Base-by-base conservation (phyloP, 495 filamentous ascomycete genomes). In the Podospora sp. region DNA sequence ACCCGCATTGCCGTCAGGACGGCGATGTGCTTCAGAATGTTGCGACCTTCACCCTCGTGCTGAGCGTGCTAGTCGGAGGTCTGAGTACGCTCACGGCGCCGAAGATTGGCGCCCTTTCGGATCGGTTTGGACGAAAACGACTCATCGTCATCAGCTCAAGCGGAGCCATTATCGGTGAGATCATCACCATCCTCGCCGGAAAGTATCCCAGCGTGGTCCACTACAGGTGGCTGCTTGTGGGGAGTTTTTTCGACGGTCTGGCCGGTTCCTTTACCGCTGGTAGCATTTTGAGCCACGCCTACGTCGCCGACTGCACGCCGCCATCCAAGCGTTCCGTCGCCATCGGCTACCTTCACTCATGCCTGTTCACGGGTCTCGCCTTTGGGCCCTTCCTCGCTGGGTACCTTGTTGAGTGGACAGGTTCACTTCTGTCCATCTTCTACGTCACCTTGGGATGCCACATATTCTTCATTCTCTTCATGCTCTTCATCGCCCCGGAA, bases 341-440 rank as follows among this genome's bases (percentile, higher is more conserved):
- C 24, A 97, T 99, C 76, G 93, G 91, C 2, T 92, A 91, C 69
- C 90, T 97, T 67, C 92, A 97, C 71, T 93, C 92, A 16, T 89
- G 88, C 70, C 81, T 99, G 18, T 99, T 97, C 72, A 83, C 86
- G 9, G 95, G 95, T 26, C 88, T 97, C 56, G 94, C 95, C 5
- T 67, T 91, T 14, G 95, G 95, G 0, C 95, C 95, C 1, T 81
- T 92, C 16, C 68, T 95, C 9, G 90, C 91, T 3, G 95, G 91
- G 8, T 87, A 89, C 66, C 71, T 98, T 36, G 87, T 97, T 56
- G 83, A 90, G 70, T 78, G 76, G 70, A 93, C 91, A 0, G 89
- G 88, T 0, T 81, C 84, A 3, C 78, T 92, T 14, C 70, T 96
- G 22, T 83, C 83, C 24, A 85, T 96, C 36, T 99, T 99, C 74